Base-by-base conservation (phyloP, 768 basidiomycete species). In the Naganishia kalamii region DNA sequence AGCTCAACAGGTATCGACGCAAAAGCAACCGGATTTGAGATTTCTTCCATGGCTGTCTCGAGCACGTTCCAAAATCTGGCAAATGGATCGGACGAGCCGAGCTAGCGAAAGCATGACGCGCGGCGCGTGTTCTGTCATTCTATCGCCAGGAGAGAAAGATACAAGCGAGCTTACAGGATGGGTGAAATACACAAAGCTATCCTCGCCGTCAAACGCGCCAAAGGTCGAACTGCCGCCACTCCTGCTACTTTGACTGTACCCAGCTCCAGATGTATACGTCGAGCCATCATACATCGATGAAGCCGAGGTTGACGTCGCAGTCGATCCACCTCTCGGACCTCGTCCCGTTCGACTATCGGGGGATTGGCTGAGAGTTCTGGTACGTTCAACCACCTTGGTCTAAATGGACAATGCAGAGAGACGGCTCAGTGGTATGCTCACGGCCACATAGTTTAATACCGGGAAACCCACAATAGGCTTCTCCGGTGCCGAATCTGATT, bases 51-150 rank as follows among this genome's bases (percentile, higher is more conserved):
- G 62, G 73, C 72, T 23, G 70, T 74, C 43, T 78, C 75, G 15
- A 78, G 57, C 63, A 73, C 72, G 19, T 74, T 74, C 77, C 77
- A 78, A 65, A 78, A 78, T 46, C 73, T 27, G 11, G 65, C 69
- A 65, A 78, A 78, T n/a, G 74, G 75, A 51, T 78, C 75, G 4
- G 71, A 60, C 2, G 71, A 65, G n/a, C 54, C 64, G 4, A 65
- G 32, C 63, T 64, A 21, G 2, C 19, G 32, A 29, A 17, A 30
- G 6, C 8, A 60, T 12, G 19, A n/a, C 12, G 23, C n/a, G 43
- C 25, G 32, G n/a, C 29, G 7, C 6, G 19, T 4, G 6, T 11
- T n/a, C 23, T 7, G 50, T 7, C 23, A 11, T n/a, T 12, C 21
- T 12, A 19, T 33, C 12, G 6, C 4, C 29, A 27, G 27, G 25